A percentile compares a stretch with the other conserved stretches of the same genome.
phyloP scores from a whole-genome alignment of 2,329 filamentous ascomycete genomes.

The Aschersonia sp. region DNA sequence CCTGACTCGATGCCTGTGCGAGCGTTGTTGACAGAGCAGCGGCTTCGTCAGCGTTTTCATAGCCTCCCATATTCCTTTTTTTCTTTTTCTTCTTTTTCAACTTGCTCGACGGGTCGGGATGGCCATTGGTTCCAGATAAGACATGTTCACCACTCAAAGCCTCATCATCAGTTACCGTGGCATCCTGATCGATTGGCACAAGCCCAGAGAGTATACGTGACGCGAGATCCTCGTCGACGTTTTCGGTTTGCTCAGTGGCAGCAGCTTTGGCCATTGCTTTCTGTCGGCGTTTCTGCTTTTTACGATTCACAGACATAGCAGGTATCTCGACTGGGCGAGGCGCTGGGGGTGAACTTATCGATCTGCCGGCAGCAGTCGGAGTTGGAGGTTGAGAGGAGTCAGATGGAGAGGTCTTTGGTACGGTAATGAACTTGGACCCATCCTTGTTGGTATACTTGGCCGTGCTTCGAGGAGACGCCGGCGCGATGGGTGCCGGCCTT shows the following conservation, averaged over 20 bases:
- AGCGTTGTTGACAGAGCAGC: neutral
- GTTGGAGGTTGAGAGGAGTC: conserved; percentile 39
- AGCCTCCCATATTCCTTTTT: conserved; percentile 30
- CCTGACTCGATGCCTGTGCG: conserved; percentile 13
- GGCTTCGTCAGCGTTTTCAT: conserved; percentile 7
- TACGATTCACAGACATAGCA: conserved; percentile 58
- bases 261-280: conserved; percentile 66
- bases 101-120: conserved; percentile 19
- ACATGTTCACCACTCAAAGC: conserved; percentile 25
- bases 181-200: conserved; percentile 28
- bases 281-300: conserved; percentile 87
- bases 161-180: conserved; percentile 40
- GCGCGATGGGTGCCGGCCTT: conserved; percentile 31
- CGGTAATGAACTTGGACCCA: conserved; percentile 54
- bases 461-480: conserved; percentile 37
- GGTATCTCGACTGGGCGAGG: conserved; percentile 13
- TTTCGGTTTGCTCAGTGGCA: conserved; percentile 25
- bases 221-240: conserved; percentile 25
- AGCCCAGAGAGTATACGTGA: conserved; percentile 9
- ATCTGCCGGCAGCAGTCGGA: conserved; percentile 27
- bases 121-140: conserved; percentile 17
- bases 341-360: conserved; percentile 14
- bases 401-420: conserved; percentile 39
- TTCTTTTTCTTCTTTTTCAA: conserved; percentile 59
- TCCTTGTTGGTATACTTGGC: conserved; percentile 55